Evolutionary conservation across 139 green algal species (phyloP).

Genomic region (Chlamydomonas urium): DNA sequence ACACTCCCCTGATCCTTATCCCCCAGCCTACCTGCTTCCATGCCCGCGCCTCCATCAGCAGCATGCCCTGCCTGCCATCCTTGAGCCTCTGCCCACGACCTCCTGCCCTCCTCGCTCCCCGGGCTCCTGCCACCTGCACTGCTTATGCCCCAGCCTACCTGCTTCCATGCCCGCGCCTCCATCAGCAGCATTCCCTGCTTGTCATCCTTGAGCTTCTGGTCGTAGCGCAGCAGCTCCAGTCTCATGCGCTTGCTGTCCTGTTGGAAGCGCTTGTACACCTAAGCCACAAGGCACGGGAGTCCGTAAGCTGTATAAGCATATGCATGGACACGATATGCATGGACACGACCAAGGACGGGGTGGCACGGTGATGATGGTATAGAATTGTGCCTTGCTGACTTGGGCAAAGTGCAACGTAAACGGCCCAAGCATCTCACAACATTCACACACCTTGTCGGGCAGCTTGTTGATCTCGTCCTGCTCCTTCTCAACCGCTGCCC

Average conservation of each 20-base stretch:
- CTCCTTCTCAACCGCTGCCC: conserved; percentile 29
- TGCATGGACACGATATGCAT: too few species aligned
- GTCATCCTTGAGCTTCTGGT: conserved; percentile 6
- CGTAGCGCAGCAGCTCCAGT: neutral
- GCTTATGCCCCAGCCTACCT: neutral
- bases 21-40: too few species aligned
- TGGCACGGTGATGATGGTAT: too few species aligned
- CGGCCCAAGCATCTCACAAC: too few species aligned
- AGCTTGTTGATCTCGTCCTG: conserved; percentile 62
- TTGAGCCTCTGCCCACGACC: too few species aligned
- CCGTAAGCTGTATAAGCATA: too few species aligned
- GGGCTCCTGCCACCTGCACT: neutral
- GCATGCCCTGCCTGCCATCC: too few species aligned
- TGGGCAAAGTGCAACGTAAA: too few species aligned
- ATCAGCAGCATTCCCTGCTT: neutral
- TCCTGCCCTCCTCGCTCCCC: neutral
- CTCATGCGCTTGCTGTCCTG: neutral
- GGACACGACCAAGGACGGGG: too few species aligned
- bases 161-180: conserved; percentile 6
- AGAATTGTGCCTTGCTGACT: too few species aligned
- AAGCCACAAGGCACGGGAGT: too few species aligned
- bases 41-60: too few species aligned
- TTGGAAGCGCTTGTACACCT: conserved; percentile 15
- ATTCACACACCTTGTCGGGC: conserved; percentile 54
- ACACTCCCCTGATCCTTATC: neutral